Evolutionary conservation across 1,284 basidiomycete genomes (phyloP).

Genomic region (Papiliotrema flavescens): DNA sequence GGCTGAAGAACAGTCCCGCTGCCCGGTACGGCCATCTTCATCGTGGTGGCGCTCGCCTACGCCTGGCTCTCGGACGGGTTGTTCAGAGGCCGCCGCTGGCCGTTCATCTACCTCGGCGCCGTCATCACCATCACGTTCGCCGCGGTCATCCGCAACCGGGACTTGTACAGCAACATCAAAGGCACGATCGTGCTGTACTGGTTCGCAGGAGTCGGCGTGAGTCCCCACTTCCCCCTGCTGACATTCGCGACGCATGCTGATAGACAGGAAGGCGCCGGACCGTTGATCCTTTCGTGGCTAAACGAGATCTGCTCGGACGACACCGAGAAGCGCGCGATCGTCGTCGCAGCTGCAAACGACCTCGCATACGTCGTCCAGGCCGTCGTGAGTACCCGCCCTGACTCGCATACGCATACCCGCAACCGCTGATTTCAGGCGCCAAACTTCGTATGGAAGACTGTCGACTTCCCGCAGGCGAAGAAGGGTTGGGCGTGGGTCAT

Average conservation of each 20-base stretch:
- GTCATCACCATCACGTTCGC: slow-evolving; percentile 18
- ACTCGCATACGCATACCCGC: no score
- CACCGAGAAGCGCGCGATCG: no score
- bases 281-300: slow-evolving; percentile 6
- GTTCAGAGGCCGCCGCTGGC: slow-evolving; percentile 31
- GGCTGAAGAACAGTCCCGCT: slow-evolving; percentile 18
- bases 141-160: slow-evolving; percentile 20
- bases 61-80: slow-evolving; percentile 39
- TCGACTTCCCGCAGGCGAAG: no score
- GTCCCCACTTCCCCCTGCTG: background rate
- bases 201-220: slow-evolving; percentile 12
- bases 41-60: slow-evolving; percentile 24
- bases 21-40: slow-evolving; percentile 28
- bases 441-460: no score
- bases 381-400: no score
- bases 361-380: no score
- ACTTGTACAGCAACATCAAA: slow-evolving; percentile 31
- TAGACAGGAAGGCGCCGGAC: slow-evolving; percentile 12
- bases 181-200: slow-evolving; percentile 31
- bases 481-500: no score
- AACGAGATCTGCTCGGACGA: no score
- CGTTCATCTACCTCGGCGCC: slow-evolving; percentile 34
- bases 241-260: background rate
- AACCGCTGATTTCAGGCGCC: no score
- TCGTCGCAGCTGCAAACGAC: no score